A percentile compares a stretch with the other conserved stretches of the same genome.
Conservation (phyloP, 306 rosid genomes). For the Prunus campanulata region DNA sequence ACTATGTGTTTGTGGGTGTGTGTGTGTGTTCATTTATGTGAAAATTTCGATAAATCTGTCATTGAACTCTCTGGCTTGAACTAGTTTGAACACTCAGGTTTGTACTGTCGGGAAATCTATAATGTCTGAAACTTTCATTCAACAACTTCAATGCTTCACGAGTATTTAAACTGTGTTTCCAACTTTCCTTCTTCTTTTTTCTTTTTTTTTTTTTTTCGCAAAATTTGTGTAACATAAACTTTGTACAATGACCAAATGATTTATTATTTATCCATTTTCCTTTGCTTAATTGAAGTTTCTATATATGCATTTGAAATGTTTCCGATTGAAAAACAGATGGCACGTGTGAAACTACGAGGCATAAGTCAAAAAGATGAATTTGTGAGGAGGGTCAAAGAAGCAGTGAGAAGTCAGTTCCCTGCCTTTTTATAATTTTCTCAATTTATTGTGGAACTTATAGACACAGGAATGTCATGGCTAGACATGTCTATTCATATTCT, state of each 20-base stretch:
- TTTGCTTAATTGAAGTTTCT: background rate
- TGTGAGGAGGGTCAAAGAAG: constrained; percentile 52
- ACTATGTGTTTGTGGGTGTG: too few species aligned
- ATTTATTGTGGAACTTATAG: background rate
- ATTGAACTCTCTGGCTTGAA: background rate
- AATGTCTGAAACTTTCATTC: background rate
- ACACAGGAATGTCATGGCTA: background rate
- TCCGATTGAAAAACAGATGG: constrained; percentile 48
- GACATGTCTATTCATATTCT: background rate
- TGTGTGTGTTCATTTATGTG: too few species aligned
- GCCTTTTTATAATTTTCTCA: constrained; percentile 16
- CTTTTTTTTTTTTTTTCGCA: background rate
- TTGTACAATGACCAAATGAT: background rate
- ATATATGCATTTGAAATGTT: constrained; percentile 16
- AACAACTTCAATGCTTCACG: background rate
- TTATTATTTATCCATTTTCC: background rate
- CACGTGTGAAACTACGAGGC: constrained; percentile 56
- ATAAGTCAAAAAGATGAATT: constrained; percentile 56
- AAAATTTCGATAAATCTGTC: too few species aligned
- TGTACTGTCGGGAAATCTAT: too few species aligned
- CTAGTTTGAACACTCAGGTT: background rate
- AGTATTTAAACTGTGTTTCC: background rate
- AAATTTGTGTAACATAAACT: background rate
- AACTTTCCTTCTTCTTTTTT: background rate
- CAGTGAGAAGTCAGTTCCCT: constrained; percentile 52